Evolutionary conservation across 2,329 filamentous ascomycete species (phyloP), one percentile per base, ranked within the genome.

Genomic region (Epichloe amarillans): DNA sequence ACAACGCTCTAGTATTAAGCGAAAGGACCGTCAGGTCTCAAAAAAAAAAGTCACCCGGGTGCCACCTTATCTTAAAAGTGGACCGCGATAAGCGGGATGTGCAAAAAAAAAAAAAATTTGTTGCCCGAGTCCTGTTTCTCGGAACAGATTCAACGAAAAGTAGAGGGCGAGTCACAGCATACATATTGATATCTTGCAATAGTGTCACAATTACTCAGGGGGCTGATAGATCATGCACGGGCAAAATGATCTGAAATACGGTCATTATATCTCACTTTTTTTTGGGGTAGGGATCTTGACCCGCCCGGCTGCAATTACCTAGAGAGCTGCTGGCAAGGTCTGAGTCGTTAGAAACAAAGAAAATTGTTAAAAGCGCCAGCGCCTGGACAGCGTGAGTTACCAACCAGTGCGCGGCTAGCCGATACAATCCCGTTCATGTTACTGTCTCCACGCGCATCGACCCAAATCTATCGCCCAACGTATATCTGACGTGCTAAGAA

Each of bases 341-440:
- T 58, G 62, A 63, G 65, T 51, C 65, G 59, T 60, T 57, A 58
- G 57, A 64, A 66, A 62, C 66, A 69, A 67, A 62, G 60, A 68
- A 68, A 60, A 54, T 56, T 58, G 57, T 49, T 52, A 35, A 50
- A 26, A 52, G 54, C 47, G 50, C 51, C 46, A 46, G 50, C 49
- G 50, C 48, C 47, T 43, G 54, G 56, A 56, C 55, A 55, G 56
- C 58, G 55, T 53, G 56, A 55, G 57, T 62, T 58, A 60, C 60
- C 56, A 60, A 60, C 60, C 56, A 60, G 57, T 56, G 58, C 60
- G 61, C 63, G 62, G 62, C 63, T 66, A 70, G 69, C 63, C 62
- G 61, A 68, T 67, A 69, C 66, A 67, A 66, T 62, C 61, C 63
- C 62, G 63, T 69, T 69, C 67, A 72, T 67, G 70, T 69, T 69